Percentiles rank a stretch among this genome's conserved stretches.
Conservation (phyloP, 768 basidiomycete species). For the Termitomyces sp. region DNA sequence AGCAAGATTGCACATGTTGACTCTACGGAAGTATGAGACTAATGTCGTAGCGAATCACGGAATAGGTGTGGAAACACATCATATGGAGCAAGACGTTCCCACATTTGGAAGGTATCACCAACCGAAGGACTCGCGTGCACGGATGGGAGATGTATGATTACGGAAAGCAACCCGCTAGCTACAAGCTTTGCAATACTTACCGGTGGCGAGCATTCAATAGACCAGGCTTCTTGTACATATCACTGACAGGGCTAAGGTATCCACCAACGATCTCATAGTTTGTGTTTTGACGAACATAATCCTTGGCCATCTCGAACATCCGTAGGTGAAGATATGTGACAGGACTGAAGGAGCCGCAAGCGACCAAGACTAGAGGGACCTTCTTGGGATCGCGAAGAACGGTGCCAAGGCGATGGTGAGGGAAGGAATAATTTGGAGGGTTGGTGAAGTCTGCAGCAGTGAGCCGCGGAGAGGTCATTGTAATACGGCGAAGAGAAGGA, state of each 20-base stretch:
- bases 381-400: slow-evolving; percentile 57
- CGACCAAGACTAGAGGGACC: slow-evolving; percentile 90
- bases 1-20: slow-evolving; percentile 84
- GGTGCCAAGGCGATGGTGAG: slow-evolving; percentile 55
- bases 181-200: slow-evolving; percentile 45
- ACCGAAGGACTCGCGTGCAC: not conserved
- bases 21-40: slow-evolving; percentile 37
- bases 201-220: slow-evolving; percentile 83
- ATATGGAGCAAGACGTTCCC: slow-evolving; percentile 11
- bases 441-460: slow-evolving; percentile 48
- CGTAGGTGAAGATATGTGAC: slow-evolving; percentile 97
- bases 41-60: not conserved
- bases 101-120: slow-evolving; percentile 9
- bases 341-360: slow-evolving; percentile 97
- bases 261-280: slow-evolving; percentile 92
- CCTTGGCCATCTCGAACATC: slow-evolving; percentile 99
- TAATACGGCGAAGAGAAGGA: slow-evolving; percentile 8
- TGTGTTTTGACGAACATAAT: slow-evolving; percentile 89
- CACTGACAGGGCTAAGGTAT: slow-evolving; percentile 94
- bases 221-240: slow-evolving; percentile 95
- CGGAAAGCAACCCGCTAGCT: not conserved
- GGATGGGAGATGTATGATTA: not conserved
- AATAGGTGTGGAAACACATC: slow-evolving; percentile 11
- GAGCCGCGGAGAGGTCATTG: slow-evolving; percentile 21
- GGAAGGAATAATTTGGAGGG: slow-evolving; percentile 64